Evolutionary conservation across 208 protist species (phyloP).

Genomic region (Crithidia brevicula): DNA sequence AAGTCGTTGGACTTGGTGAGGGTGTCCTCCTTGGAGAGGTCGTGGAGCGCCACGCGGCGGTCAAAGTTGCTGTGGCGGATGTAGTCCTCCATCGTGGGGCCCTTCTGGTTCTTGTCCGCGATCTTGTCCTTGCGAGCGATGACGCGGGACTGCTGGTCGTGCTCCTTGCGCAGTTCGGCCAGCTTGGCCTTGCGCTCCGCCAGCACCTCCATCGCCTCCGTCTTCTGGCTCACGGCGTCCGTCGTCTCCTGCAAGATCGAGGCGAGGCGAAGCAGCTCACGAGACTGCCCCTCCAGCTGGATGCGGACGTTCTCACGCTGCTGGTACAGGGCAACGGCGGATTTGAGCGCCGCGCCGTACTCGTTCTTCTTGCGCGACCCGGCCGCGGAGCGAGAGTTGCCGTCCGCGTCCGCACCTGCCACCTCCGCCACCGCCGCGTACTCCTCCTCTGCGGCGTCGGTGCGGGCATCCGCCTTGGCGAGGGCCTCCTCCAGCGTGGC

Average conservation of each 20-base stretch:
- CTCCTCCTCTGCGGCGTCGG: conserved; percentile 39
- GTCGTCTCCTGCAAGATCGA: conserved; percentile 52
- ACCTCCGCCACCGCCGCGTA: conserved; percentile 37
- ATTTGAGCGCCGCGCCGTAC: conserved; percentile 34
- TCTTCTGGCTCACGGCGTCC: conserved; percentile 53
- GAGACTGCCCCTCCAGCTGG: conserved; percentile 46
- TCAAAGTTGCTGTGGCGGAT: conserved; percentile 63
- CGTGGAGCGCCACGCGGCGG: conserved; percentile 59
- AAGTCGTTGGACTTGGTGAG: conserved; percentile 60
- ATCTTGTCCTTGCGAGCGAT: conserved; percentile 56
- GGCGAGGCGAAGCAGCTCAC: conserved; percentile 50
- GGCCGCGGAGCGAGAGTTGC: conserved; percentile 22
- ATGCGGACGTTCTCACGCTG: conserved; percentile 49
- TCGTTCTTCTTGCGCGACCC: conserved; percentile 40
- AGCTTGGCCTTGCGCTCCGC: conserved; percentile 61
- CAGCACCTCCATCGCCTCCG: conserved; percentile 53
- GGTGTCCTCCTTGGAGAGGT: conserved; percentile 54
- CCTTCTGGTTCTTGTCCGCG: conserved; percentile 45
- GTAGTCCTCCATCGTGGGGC: conserved; percentile 49
- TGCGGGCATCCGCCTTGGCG: conserved; percentile 22
- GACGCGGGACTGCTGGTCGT: conserved; percentile 30
- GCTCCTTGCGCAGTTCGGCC: conserved; percentile 45
- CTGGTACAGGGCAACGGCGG: conserved; percentile 35
- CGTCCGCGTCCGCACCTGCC: conserved; percentile 36
- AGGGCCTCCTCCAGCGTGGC: conserved; percentile 28